phyloP scores from a whole-genome alignment of 2,329 filamentous ascomycete species.

The Rosellinia necatrix region DNA sequence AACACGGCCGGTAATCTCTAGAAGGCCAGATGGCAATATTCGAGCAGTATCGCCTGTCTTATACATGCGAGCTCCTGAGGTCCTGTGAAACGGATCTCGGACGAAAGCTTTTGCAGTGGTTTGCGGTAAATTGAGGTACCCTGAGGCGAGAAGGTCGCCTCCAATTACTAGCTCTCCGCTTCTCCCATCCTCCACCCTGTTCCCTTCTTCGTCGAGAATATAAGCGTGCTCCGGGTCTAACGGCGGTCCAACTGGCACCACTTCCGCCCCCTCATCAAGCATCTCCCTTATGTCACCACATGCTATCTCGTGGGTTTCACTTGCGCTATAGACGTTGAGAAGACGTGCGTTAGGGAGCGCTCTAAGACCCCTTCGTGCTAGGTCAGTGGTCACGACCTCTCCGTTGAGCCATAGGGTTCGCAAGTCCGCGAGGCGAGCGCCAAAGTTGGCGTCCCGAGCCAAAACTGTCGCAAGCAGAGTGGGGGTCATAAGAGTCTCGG shows the following conservation, averaged over 20 bases:
- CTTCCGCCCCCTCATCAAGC: slow-evolving; percentile 63
- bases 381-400: slow-evolving; percentile 79
- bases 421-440: slow-evolving; percentile 65
- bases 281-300: slow-evolving; percentile 76
- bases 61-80: slow-evolving; percentile 70
- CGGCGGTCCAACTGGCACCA: slow-evolving; percentile 75
- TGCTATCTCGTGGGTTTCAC: slow-evolving; percentile 80
- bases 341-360: slow-evolving; percentile 71
- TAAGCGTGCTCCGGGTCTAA: slow-evolving; percentile 71
- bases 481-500: slow-evolving; percentile 83
- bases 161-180: slow-evolving; percentile 78
- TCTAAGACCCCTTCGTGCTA: slow-evolving; percentile 69
- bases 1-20: slow-evolving; percentile 77
- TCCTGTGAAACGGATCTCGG: slow-evolving; percentile 65
- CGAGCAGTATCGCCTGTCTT: slow-evolving; percentile 74
- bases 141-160: slow-evolving; percentile 73
- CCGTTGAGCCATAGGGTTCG: slow-evolving; percentile 80
- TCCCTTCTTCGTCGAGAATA: slow-evolving; percentile 71
- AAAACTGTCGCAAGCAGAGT: slow-evolving; percentile 77
- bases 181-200: slow-evolving; percentile 64
- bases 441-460: slow-evolving; percentile 69
- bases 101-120: slow-evolving; percentile 75
- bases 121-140: slow-evolving; percentile 80
- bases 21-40: slow-evolving; percentile 66
- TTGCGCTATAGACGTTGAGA: slow-evolving; percentile 81